Percentiles rank a stretch among this genome's conserved stretches.
phyloP scores from a whole-genome alignment of 306 rosid genomes.

The Corylus americana region DNA sequence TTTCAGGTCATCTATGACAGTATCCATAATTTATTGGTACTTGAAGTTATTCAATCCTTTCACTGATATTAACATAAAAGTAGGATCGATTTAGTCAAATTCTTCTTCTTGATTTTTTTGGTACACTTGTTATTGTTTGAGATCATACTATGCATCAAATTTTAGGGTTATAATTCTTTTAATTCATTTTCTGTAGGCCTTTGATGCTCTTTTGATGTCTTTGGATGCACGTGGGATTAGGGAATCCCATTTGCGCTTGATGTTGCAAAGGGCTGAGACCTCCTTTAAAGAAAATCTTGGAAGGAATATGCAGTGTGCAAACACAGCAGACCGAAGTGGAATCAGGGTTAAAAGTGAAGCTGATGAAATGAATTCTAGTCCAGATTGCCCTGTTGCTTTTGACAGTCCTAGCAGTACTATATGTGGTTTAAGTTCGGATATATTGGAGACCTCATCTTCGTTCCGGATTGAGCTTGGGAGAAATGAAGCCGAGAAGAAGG shows the following conservation, averaged over 20 bases:
- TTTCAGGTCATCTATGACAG: background rate
- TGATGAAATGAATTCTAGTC: slow-evolving; percentile 43
- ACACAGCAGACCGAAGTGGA: slow-evolving; percentile 33
- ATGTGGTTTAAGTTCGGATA: slow-evolving; percentile 57
- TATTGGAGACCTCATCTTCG: slow-evolving; percentile 62
- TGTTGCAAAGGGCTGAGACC: slow-evolving; percentile 86
- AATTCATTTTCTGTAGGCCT: slow-evolving; percentile 57
- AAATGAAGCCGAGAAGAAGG: slow-evolving; percentile 73
- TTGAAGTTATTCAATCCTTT: background rate
- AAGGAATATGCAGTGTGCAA: slow-evolving; percentile 41
- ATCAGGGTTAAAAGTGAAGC: slow-evolving; percentile 53
- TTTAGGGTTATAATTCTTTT: slow-evolving; percentile 18
- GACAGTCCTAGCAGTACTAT: slow-evolving; percentile 79
- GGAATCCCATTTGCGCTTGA: slow-evolving; percentile 89
- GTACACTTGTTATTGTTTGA: background rate
- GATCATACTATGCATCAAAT: slow-evolving; percentile 1
- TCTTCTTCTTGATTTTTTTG: background rate
- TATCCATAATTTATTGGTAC: background rate
- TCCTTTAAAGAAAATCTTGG: slow-evolving; percentile 74
- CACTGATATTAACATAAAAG: background rate
- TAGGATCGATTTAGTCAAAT: background rate
- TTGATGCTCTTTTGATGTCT: slow-evolving; percentile 73
- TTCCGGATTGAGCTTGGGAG: slow-evolving; percentile 79
- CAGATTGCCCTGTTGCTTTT: slow-evolving; percentile 41
- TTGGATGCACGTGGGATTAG: slow-evolving; percentile 90